Base-by-base conservation (phyloP, 495 filamentous ascomycete species). In the Collariella sp. region DNA sequence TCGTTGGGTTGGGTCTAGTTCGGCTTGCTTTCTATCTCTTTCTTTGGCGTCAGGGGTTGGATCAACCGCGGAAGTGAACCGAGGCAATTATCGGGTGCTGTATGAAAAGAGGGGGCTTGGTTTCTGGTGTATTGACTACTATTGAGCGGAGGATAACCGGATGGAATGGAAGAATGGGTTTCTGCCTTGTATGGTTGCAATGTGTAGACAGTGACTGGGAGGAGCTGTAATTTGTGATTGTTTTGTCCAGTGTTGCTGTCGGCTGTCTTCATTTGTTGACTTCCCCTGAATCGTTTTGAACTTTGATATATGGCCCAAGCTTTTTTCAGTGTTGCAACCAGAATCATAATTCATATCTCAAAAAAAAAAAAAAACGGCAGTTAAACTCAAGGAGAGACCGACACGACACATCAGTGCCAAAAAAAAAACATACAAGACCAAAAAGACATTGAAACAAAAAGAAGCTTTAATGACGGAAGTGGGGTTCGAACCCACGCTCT, bases 401-500 rank as follows among this genome's bases (percentile, higher is more conserved):
- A n/a, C n/a, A n/a, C n/a, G n/a, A n/a, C n/a, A n/a, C n/a, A n/a
- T n/a, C n/a, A n/a, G n/a, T n/a, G n/a, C n/a, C n/a, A n/a, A n/a
- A n/a, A n/a, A n/a, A 31, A 31, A 4, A 31, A 31, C 26, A 7
- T 18, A 1, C 3, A 9, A 35, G 24, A n/a, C 4, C 20, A 40
- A 31, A 44, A 13, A 44, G 16, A 18, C 3, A 5, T 1, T 13
- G 18, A 26, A 43, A 42, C 29, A 49, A 60, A 45, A 56, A 46
- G 34, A 45, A 40, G 3, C 24, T 7, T 31, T n/a, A 29, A 7
- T 57, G 58, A 57, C 54, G 54, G 55, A 51, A 57, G 58, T 61
- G 58, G 54, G 54, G 58, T 57, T 61, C 54, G 58, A 61, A 61
- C 58, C 58, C 54, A 61, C 58, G 58, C 58, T 61, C 54, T 56